Evolutionary conservation across 2,329 filamentous ascomycete genomes (phyloP).

Genomic region (Xylaria sp.): DNA sequence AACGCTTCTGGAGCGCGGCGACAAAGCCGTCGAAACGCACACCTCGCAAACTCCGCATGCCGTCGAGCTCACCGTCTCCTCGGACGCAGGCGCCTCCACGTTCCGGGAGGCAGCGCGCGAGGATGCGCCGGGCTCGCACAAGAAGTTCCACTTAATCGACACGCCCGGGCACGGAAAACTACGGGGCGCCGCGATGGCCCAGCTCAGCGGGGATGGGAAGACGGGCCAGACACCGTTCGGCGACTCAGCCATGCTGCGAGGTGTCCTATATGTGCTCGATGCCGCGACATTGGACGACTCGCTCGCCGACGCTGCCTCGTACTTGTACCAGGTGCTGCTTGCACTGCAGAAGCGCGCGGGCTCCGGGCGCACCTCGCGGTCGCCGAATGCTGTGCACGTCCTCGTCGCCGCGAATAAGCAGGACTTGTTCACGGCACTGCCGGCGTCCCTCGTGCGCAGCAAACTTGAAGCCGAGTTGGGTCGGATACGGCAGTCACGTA

Average conservation of each 20-base stretch:
- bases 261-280: slow-evolving; percentile 90
- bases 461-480: slow-evolving; percentile 84
- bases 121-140: slow-evolving; percentile 65
- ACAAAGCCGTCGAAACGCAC: slow-evolving; percentile 60
- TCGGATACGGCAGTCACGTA: slow-evolving; percentile 78
- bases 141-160: slow-evolving; percentile 82
- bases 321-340: slow-evolving; percentile 90
- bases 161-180: slow-evolving; percentile 97
- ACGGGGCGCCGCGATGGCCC: slow-evolving; percentile 73
- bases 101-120: slow-evolving; percentile 66
- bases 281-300: slow-evolving; percentile 73
- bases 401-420: slow-evolving; percentile 94
- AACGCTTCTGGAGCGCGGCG: slow-evolving; percentile 74
- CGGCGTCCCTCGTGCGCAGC: slow-evolving; percentile 77
- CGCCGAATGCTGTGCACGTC: slow-evolving; percentile 72
- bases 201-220: slow-evolving; percentile 50
- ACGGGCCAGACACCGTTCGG: slow-evolving; percentile 20
- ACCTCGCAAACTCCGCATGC: slow-evolving; percentile 63
- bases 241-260: slow-evolving; percentile 51
- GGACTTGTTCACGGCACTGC: slow-evolving; percentile 93
- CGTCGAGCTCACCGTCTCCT: slow-evolving; percentile 66
- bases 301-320: slow-evolving; percentile 79
- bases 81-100: slow-evolving; percentile 57
- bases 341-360: slow-evolving; percentile 79
- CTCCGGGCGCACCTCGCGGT: slow-evolving; percentile 65